phyloP scores from a whole-genome alignment of 2,329 filamentous ascomycete species.

The Chaetomium sp. region DNA sequence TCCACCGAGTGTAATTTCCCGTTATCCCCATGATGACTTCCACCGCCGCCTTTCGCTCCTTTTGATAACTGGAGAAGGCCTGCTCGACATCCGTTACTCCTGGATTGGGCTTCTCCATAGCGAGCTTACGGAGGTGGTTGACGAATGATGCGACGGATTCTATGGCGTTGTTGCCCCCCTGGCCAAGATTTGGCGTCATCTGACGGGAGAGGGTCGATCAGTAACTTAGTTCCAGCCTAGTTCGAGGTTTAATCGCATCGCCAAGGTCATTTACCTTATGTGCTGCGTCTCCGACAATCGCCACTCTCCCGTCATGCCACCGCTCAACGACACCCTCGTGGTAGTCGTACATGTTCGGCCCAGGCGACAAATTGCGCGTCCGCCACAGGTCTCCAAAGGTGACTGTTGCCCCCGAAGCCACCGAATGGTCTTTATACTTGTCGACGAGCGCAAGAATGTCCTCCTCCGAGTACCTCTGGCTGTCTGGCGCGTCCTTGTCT shows the following conservation, averaged over 20 bases:
- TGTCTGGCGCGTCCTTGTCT: background rate
- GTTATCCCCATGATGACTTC: background rate
- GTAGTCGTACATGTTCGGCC: background rate
- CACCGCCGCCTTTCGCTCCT: background rate
- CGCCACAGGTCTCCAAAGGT: background rate
- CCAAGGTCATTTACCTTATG: background rate
- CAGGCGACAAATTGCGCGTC: background rate
- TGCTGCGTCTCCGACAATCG: background rate
- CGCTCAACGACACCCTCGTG: background rate
- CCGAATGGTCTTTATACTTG: background rate
- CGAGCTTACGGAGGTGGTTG: background rate
- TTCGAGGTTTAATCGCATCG: background rate
- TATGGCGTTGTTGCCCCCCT: background rate
- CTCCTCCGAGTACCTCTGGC: background rate
- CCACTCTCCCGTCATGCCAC: background rate
- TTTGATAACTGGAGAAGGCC: background rate
- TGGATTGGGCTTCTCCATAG: background rate
- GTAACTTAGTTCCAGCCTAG: too few species aligned
- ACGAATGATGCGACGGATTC: background rate
- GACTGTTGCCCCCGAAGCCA: background rate
- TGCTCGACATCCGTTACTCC: background rate
- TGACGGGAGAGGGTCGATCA: background rate
- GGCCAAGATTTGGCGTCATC: background rate
- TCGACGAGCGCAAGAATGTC: background rate
- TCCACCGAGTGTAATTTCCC: conserved; percentile 3